Evolutionary conservation across 2,329 filamentous ascomycete species (phyloP).

Genomic region (Ceratocystis colombiana): DNA sequence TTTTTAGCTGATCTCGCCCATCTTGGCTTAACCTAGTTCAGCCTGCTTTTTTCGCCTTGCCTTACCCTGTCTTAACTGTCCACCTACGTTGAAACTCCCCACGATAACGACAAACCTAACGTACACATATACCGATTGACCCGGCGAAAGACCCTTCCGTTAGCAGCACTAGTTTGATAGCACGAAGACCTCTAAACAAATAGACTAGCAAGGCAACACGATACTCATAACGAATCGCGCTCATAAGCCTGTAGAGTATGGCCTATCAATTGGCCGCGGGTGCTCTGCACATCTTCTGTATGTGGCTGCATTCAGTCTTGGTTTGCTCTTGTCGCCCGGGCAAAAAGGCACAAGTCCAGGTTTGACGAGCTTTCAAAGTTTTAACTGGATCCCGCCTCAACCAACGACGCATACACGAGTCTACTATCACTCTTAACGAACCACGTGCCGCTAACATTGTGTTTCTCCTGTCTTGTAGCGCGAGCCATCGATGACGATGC

Average conservation of each 20-base stretch:
- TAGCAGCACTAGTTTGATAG: neutral
- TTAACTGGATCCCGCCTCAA: neutral
- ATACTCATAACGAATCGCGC: neutral
- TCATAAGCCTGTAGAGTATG: slow-evolving; percentile 13
- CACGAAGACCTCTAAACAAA: neutral
- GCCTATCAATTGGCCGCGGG: slow-evolving; percentile 24
- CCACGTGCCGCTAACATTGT: slow-evolving; percentile 21
- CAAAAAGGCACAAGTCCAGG: neutral
- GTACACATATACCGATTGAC: neutral
- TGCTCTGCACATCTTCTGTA: slow-evolving; percentile 26
- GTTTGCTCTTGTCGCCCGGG: neutral
- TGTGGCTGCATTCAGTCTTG: slow-evolving; percentile 9
- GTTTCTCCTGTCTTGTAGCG: slow-evolving; percentile 16
- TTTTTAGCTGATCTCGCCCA: neutral
- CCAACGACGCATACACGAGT: neutral
- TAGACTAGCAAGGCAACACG: neutral
- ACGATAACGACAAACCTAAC: slow-evolving; percentile 2
- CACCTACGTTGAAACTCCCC: neutral
- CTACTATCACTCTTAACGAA: too few species aligned
- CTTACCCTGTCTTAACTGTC: neutral
- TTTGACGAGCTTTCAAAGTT: neutral
- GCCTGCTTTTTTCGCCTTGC: neutral
- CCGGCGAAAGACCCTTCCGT: neutral
- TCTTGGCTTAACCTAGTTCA: neutral
- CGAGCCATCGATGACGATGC: slow-evolving; percentile 26